These are phyloP conservation scores for Aegilops speltoides DNA, from an alignment of 176 grass and related monocot genomes.

Conservation along the genomic window DNA sequence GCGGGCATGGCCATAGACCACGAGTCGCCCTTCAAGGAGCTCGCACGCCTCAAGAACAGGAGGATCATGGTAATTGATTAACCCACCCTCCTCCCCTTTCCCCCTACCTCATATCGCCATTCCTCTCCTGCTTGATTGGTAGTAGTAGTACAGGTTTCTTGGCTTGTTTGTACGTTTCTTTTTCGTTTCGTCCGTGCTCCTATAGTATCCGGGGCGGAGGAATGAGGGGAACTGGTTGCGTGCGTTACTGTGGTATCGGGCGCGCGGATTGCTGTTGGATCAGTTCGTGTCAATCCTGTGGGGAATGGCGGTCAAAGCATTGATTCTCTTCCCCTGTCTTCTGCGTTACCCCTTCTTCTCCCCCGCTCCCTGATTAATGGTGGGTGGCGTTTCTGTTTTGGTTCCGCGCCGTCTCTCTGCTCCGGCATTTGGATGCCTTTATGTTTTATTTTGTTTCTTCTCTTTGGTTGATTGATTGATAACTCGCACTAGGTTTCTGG, in stretches of 20 bases:
- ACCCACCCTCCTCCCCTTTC: neutral
- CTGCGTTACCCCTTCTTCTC: neutral
- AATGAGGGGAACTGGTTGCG: neutral
- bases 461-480: neutral
- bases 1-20: constrained; percentile 62
- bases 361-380: neutral
- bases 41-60: constrained; percentile 72
- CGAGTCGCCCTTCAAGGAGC: constrained; percentile 67
- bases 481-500: neutral
- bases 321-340: neutral
- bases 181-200: neutral
- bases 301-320: constrained; percentile 28
- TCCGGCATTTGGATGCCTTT: neutral
- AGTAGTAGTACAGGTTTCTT: neutral
- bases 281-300: neutral
- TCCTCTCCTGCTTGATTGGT: neutral
- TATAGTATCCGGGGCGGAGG: neutral
- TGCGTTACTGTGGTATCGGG: constrained; percentile 16
- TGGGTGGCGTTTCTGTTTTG: neutral
- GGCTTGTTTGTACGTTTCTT: neutral
- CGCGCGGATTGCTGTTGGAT: neutral
- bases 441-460: neutral
- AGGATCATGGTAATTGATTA: constrained; percentile 49
- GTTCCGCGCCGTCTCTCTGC: neutral
- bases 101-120: neutral